Evolutionary conservation across 768 basidiomycete species (phyloP), one percentile per base, ranked within the genome.

Genomic region (Leccinum longicurvipes): DNA sequence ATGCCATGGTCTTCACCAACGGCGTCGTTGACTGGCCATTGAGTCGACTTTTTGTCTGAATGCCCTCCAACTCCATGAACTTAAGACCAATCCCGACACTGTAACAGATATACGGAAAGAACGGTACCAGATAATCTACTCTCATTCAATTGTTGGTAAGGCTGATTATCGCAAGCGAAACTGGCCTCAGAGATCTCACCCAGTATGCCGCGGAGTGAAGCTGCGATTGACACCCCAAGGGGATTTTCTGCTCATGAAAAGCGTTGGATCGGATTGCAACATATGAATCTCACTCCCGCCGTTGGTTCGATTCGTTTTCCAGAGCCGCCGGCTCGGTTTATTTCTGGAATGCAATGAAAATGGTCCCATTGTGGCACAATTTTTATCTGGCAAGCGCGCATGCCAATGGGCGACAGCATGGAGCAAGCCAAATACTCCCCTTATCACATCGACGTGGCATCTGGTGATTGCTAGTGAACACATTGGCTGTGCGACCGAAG

Each of bases 381-480:
- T 9, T 29, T 17, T 41, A 44, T 44, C 42, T 55, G 54, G 49
- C 23, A 54, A 48, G 57, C 55, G 47, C 56, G 6, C 56, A 32
- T 27, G 46, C 62, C 65, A 67, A 53, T 14, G 24, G 9, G 34
- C 7, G 6, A 56, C 42, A 52, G 54, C 34, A 52, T 48, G 56
- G 49, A 50, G 25, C 12, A 32, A 7, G n/a, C 53, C 24, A n/a
- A 34, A 15, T 32, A 32, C 15, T 19, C 12, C 11, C 12, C 4
- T 24, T 24, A 34, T 41, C 47, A 28, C 19, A 4, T 51, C 48
- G 56, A 32, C 11, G 29, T 32, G 3, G 23, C 41, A 23, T 48
- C 50, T 29, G 11, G 39, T 47, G 42, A 50, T n/a, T 10, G 6
- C 17, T 11, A 25, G 23, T 19, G 47, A 55, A 51, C 15, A 19